A percentile compares a stretch with the other conserved stretches of the same genome.
phyloP scores from a whole-genome alignment of 1,139 yeast genomes.

The Entelexis paramagnoliae region DNA sequence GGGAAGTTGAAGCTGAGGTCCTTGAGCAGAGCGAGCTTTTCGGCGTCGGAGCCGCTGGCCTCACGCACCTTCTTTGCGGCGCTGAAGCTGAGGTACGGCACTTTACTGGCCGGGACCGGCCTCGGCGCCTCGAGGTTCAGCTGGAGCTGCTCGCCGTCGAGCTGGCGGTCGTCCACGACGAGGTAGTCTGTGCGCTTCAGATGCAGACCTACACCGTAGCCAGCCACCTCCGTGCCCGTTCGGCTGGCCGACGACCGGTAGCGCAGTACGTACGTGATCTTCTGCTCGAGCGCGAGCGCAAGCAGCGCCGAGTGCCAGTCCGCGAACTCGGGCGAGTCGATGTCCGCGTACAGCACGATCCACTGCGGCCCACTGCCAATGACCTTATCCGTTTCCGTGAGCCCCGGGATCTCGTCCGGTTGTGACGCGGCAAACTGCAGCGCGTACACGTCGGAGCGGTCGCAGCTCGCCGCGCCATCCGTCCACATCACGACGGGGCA shows the following conservation, averaged over 20 bases:
- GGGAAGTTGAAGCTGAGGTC: slow-evolving; percentile 34
- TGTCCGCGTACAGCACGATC: slow-evolving; percentile 43
- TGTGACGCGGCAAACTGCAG: slow-evolving; percentile 37
- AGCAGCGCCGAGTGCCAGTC: slow-evolving; percentile 50
- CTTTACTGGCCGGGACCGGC: slow-evolving; percentile 24
- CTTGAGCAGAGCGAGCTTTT: slow-evolving; percentile 29
- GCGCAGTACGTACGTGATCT: slow-evolving; percentile 66
- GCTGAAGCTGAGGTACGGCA: slow-evolving; percentile 29
- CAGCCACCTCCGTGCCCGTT: slow-evolving; percentile 31
- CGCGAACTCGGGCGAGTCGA: slow-evolving; percentile 40
- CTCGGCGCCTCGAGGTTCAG: slow-evolving; percentile 19
- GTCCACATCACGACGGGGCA: slow-evolving; percentile 44
- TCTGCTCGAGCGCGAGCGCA: slow-evolving; percentile 53
- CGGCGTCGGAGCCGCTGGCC: slow-evolving; percentile 4
- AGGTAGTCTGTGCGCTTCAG: slow-evolving; percentile 55
- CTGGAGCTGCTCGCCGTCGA: slow-evolving; percentile 22
- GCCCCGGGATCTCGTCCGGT: slow-evolving; percentile 24
- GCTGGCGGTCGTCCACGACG: slow-evolving; percentile 50
- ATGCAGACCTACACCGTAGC: slow-evolving; percentile 58
- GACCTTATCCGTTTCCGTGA: slow-evolving; percentile 48
- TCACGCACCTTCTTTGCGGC: slow-evolving; percentile 29
- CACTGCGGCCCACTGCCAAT: slow-evolving; percentile 45
- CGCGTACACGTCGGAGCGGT: slow-evolving; percentile 59
- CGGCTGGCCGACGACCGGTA: slow-evolving; percentile 38
- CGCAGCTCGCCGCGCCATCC: slow-evolving; percentile 47